These are phyloP conservation scores for Ophiocordyceps camponoti-rufipedis DNA, from an alignment of 2,329 filamentous ascomycete species.

Conservation along the genomic window DNA sequence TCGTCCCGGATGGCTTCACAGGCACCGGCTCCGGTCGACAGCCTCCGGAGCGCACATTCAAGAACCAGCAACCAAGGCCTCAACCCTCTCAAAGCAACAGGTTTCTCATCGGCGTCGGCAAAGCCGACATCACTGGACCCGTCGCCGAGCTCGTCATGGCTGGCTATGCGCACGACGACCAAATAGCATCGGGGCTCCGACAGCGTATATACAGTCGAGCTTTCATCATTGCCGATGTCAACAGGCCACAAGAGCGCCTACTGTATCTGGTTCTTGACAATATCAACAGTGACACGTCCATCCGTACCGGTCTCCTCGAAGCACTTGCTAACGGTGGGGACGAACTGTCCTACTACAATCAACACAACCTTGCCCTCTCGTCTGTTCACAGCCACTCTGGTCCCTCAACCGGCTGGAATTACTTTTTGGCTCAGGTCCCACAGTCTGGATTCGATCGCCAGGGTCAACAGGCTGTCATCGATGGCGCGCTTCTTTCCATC, in stretches of 20 bases:
- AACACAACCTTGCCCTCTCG: slow-evolving; percentile 73
- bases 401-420: slow-evolving; percentile 86
- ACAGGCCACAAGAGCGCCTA: slow-evolving; percentile 51
- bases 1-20: not conserved
- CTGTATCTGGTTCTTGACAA: slow-evolving; percentile 83
- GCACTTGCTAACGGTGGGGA: slow-evolving; percentile 49
- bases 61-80: not conserved
- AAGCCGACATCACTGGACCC: slow-evolving; percentile 46
- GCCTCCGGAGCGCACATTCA: not conserved
- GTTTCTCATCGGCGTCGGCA: slow-evolving; percentile 37
- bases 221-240: slow-evolving; percentile 50
- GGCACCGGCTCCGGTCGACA: no score
- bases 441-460: slow-evolving; percentile 72
- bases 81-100: slow-evolving; percentile 7
- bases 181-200: slow-evolving; percentile 66
- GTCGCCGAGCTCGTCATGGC: slow-evolving; percentile 84
- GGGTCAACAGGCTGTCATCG: slow-evolving; percentile 75
- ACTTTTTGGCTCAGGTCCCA: slow-evolving; percentile 78
- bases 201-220: slow-evolving; percentile 69
- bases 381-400: slow-evolving; percentile 88
- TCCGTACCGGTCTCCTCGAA: slow-evolving; percentile 72
- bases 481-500: slow-evolving; percentile 69
- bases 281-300: slow-evolving; percentile 72
- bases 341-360: slow-evolving; percentile 56
- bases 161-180: slow-evolving; percentile 75